Base-by-base conservation (phyloP, 805 yeast genomes). In the Kodamaea laetipori region DNA sequence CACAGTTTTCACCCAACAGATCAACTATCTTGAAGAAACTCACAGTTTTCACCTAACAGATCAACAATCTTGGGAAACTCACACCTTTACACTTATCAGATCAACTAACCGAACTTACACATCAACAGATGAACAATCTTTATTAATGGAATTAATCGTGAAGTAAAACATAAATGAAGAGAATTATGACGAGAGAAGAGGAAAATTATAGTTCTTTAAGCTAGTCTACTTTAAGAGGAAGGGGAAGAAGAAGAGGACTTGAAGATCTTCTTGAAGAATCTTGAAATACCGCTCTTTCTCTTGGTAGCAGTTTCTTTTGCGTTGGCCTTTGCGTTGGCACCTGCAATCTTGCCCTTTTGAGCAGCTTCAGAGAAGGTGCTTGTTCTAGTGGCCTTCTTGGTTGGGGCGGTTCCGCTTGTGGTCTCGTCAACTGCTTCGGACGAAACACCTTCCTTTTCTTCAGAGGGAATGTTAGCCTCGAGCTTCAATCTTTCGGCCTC, bases 401-500 rank as follows among this genome's bases (percentile, higher is more conserved):
- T 24, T 7, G 59, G 13, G 15, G 58, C 45, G 23, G 44, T 28
- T 6, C 43, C 38, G 34, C 18, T 13, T 6, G 34, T 30, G 13
- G 50, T 35, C 1, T 34, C 33, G 17, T 43, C 47, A 6, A 35
- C 44, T 6, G 46, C 44, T n/a, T 27, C 47, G 4, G 42, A 40
- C 9, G 41, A 37, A 17, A 25, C 41, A 9, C 31, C 16, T 16
- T 25, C 23, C 23, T 28, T 28, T 17, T 35, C 19, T 5, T 30
- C 23, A 6, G n/a, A 28, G 4, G 35, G 39, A 27, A 37, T 37
- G 38, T 37, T 50, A 21, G 70, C 74, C 46, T 67, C 67, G 44
- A 61, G 57, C 18, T 67, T 59, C 45, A 68, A 61, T 51, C 59
- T 57, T 35, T 58, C 61, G 28, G 65, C 67, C 55, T 71, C 73